Percentiles rank a stretch among this genome's conserved stretches.
phyloP scores from a whole-genome alignment of 306 rosid species.

The Alnus glutinosa region DNA sequence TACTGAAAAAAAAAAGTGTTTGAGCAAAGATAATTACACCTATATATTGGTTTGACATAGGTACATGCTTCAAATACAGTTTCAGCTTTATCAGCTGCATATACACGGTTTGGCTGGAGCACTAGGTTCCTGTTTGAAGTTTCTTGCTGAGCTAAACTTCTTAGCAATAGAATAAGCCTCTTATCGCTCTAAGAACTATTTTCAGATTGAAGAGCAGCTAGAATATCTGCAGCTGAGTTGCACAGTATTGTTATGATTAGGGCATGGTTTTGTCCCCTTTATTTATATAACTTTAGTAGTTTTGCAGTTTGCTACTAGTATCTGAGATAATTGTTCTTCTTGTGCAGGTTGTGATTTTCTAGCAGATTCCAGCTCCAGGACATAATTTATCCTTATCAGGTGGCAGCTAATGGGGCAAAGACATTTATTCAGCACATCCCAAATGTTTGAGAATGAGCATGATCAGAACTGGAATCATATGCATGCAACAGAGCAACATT shows the following conservation, averaged over 20 bases:
- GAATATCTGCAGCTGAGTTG: neutral
- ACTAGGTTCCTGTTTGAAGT: neutral
- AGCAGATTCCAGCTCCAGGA: constrained; percentile 22
- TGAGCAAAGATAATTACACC: too few relatives aligned
- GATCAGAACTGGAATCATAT: constrained; percentile 79
- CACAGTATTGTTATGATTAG: neutral
- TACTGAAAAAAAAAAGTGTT: too few relatives aligned
- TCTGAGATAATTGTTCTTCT: constrained; percentile 26
- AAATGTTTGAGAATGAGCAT: constrained; percentile 62
- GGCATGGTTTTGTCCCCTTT: constrained; percentile 2
- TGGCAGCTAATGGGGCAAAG: constrained; percentile 71
- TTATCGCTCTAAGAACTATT: neutral
- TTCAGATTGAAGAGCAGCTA: neutral
- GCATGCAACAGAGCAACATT: constrained; percentile 58
- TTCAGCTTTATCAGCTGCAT: neutral
- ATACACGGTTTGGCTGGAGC: neutral
- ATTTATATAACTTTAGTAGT: neutral
- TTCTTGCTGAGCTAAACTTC: too few relatives aligned
- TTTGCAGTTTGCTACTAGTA: constrained; percentile 24
- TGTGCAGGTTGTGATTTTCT: constrained; percentile 41
- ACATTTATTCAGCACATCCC: constrained; percentile 61
- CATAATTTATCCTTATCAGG: constrained; percentile 31
- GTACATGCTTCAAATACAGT: neutral
- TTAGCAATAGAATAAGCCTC: neutral
- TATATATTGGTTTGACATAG: neutral